Conservation (phyloP, 805 yeast species). For the Priceomyces fermenticarens region DNA sequence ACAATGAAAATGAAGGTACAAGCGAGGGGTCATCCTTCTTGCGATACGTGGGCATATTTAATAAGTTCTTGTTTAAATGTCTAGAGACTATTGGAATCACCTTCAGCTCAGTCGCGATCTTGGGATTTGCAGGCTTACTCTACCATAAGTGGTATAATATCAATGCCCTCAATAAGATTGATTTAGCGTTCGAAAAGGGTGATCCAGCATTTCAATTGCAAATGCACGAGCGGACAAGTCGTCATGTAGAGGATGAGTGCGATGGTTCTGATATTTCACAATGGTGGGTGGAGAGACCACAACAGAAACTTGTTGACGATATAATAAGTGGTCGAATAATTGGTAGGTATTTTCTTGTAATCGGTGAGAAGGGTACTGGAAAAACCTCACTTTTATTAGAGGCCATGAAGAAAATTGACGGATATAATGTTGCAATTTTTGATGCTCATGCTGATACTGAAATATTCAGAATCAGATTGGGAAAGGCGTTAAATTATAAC, state of each 20-base stretch:
- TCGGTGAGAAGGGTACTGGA: slow-evolving; percentile 88
- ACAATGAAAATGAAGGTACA: slow-evolving; percentile 12
- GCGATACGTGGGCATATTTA: slow-evolving; percentile 16
- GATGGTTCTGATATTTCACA: slow-evolving; percentile 26
- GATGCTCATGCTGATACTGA: slow-evolving; percentile 89
- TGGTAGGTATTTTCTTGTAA: slow-evolving; percentile 68
- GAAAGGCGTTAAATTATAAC: slow-evolving; percentile 69
- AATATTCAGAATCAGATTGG: slow-evolving; percentile 71
- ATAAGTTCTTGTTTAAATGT: slow-evolving; percentile 38
- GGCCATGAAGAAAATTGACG: slow-evolving; percentile 61
- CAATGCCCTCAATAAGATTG: slow-evolving; percentile 64
- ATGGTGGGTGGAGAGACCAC: slow-evolving; percentile 67
- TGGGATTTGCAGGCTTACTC: slow-evolving; percentile 68
- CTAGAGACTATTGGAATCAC: slow-evolving; percentile 72
- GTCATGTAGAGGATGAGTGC: slow-evolving; percentile 17
- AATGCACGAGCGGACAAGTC: slow-evolving; percentile 45
- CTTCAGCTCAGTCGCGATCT: slow-evolving; percentile 60
- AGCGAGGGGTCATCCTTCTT: slow-evolving; percentile 15
- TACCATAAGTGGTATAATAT: slow-evolving; percentile 62
- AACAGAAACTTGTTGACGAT: slow-evolving; percentile 62
- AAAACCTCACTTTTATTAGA: slow-evolving; percentile 74
- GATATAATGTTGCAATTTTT: slow-evolving; percentile 62
- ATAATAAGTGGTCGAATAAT: slow-evolving; percentile 59
- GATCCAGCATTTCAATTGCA: slow-evolving; percentile 63
- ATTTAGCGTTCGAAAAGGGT: slow-evolving; percentile 61